Conservation (phyloP, 2,329 filamentous ascomycete genomes). For the Hymenoscyphus fructigenus region DNA sequence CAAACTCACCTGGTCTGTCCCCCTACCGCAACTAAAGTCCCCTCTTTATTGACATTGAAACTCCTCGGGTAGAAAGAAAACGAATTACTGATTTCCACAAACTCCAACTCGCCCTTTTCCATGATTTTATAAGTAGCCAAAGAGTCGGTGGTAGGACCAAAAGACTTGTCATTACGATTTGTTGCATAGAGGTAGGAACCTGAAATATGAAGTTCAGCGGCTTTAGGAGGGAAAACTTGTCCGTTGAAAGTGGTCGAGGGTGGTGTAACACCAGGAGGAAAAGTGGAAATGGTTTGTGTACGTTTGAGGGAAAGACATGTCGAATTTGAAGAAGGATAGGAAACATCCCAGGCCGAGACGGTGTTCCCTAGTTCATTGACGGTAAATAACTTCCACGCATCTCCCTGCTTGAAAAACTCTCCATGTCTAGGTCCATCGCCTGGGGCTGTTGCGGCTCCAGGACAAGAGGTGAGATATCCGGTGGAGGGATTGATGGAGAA, state of each 20-base stretch:
- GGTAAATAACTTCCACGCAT: constrained; percentile 35
- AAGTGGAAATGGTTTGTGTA: constrained; percentile 44
- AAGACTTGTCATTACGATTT: constrained; percentile 61
- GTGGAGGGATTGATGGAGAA: constrained; percentile 43
- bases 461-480: constrained; percentile 40
- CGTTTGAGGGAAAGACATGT: constrained; percentile 45
- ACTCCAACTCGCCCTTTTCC: constrained; percentile 38
- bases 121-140: constrained; percentile 39
- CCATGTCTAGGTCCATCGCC: constrained; percentile 52
- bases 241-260: constrained; percentile 33
- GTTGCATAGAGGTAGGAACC: constrained; percentile 58
- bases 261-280: constrained; percentile 34
- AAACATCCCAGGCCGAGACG: constrained; percentile 39
- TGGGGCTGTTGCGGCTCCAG: constrained; percentile 35
- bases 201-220: constrained; percentile 51
- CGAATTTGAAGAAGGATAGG: constrained; percentile 36
- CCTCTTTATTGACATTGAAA: constrained; percentile 44
- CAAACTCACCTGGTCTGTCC: too few species aligned
- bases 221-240: constrained; percentile 38
- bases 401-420: constrained; percentile 39
- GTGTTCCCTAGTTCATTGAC: constrained; percentile 45
- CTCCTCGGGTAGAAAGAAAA: constrained; percentile 45
- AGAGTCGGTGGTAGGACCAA: constrained; percentile 46
- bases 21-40: constrained; percentile 43
- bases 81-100: constrained; percentile 41